These are phyloP conservation scores for Cinnamomum chago DNA, from an alignment of 164 flowering plant genomes.

Conservation along the genomic window DNA sequence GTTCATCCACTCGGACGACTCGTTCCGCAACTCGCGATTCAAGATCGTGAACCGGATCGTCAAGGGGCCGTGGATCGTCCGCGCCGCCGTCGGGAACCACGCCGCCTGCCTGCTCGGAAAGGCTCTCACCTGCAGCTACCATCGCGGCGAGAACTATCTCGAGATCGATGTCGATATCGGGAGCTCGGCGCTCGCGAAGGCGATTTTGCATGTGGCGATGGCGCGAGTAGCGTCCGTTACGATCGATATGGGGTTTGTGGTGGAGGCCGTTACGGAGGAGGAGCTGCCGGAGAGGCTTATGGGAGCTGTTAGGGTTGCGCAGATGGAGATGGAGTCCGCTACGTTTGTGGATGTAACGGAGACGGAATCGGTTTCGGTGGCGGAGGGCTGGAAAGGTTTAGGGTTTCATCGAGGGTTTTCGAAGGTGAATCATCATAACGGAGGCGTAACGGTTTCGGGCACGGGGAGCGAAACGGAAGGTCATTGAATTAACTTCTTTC, in stretches of 20 bases:
- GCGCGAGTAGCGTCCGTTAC: constrained; percentile 72
- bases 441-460: not conserved
- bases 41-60: constrained; percentile 88
- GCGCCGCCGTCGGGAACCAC: constrained; percentile 70
- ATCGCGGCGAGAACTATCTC: constrained; percentile 63
- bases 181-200: constrained; percentile 68
- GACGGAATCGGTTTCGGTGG: constrained; percentile 3
- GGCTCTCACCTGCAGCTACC: constrained; percentile 64
- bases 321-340: constrained; percentile 72
- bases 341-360: constrained; percentile 31
- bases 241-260: constrained; percentile 87
- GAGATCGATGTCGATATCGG: constrained; percentile 89
- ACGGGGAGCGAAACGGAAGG: not conserved
- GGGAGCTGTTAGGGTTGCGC: not conserved
- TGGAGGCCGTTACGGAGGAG: constrained; percentile 67
- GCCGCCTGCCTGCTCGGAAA: constrained; percentile 80
- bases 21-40: constrained; percentile 67
- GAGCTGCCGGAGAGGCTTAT: not conserved
- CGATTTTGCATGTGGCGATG: constrained; percentile 66
- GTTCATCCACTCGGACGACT: constrained; percentile 71
- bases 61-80: constrained; percentile 90
- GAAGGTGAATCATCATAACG: constrained; percentile 44
- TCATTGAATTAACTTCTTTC: not conserved
- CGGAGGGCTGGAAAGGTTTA: not conserved
- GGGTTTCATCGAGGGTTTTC: constrained; percentile 31